Evolutionary conservation across 257 asterid species (phyloP), one percentile per base, ranked within the genome.

Genomic region (Lycium barbarum): DNA sequence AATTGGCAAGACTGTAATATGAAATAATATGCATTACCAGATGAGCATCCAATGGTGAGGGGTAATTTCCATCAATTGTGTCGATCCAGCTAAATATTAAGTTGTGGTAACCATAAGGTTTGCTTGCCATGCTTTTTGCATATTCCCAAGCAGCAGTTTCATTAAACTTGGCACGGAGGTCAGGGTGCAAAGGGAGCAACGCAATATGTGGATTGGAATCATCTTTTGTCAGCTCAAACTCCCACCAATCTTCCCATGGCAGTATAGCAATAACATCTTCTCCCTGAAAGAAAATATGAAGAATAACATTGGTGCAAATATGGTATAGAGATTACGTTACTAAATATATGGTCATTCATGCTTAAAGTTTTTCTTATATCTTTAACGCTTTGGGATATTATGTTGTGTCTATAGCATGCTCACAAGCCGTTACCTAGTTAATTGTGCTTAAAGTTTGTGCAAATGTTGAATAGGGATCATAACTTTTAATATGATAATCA

Each of bases 211-310:
- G 99, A 91, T 94, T 93, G 12, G 97, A 85, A 53, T 93, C 91
- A 81, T 96, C 98, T 84, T 93, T 94, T 58, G 92, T 90, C 90
- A 93, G 87, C 93, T 96, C 98, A 49, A 87, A 90, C 40, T 93
- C 90, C 99, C 99, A 94, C 98, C 99, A 93, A 11, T 94, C 98
- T n/a, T 96, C 98, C 99, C 99, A 96, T 58, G 98, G 92, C 83
- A 96, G 79, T 83, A 94, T 85, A 61, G 92, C 99, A 84, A 94
- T 94, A 51, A 94, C 63, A 90, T 95, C 98, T 85, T 94, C 92
- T 79, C 98, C 99, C 98, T 93, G 84, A 18, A 67, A 76, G 67
- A 55, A 63, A 86, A 83, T 78, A 51, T 33, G 71, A 71, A 87
- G 18, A 83, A 36, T 54, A 51, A 74, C 79, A 53, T 62, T 13